Evolutionary conservation across 2,329 filamentous ascomycete genomes (phyloP).

Genomic region (Neospermospora avenae): DNA sequence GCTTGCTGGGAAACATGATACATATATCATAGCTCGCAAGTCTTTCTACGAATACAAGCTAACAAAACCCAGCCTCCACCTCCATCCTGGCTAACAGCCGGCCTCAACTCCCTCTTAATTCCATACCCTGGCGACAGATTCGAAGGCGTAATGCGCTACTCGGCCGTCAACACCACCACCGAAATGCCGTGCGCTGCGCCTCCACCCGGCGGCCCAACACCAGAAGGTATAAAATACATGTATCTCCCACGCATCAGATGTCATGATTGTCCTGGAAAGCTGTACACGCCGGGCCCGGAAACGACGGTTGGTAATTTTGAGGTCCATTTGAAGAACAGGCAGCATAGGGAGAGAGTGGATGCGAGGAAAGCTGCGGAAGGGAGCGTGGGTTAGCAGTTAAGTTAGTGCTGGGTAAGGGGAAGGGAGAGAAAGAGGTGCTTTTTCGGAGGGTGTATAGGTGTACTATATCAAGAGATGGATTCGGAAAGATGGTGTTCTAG

Average conservation of each 20-base stretch:
- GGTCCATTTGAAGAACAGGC: conserved; percentile 82
- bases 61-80: conserved; percentile 63
- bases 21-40: too few relatives aligned
- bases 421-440: too few relatives aligned
- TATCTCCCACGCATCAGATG: conserved; percentile 89
- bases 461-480: conserved; percentile 9
- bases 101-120: conserved; percentile 68
- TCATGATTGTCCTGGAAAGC: conserved; percentile 86
- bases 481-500: conserved; percentile 10
- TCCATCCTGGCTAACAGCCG: conserved; percentile 77
- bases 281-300: conserved; percentile 87
- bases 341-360: conserved; percentile 72
- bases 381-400: background rate
- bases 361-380: conserved; percentile 12
- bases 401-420: background rate
- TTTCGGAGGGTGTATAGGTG: background rate
- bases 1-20: too few relatives aligned
- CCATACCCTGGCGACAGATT: conserved; percentile 78
- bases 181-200: conserved; percentile 57
- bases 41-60: conserved; percentile 18
- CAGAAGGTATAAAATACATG: conserved; percentile 68
- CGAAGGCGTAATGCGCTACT: conserved; percentile 88
- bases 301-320: conserved; percentile 88
- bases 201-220: conserved; percentile 47
- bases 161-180: conserved; percentile 70